Conservation (phyloP, 192 early-diverging fungal genomes). For the Anaeromyces robustus region DNA sequence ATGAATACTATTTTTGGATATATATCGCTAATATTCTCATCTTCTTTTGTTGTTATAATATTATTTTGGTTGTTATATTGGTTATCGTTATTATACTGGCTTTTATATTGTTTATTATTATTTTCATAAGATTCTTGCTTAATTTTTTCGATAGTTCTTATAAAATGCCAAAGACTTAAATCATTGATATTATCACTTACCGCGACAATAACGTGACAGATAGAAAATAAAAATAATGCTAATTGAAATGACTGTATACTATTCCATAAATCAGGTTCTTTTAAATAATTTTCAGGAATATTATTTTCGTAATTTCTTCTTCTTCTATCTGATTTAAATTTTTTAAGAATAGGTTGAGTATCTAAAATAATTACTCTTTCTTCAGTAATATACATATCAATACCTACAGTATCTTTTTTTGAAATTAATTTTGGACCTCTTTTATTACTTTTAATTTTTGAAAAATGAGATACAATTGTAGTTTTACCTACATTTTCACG, state of each 20-base stretch:
- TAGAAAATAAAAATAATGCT: slow-evolving; percentile 35
- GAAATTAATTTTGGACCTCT: slow-evolving; percentile 1
- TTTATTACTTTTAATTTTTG: slow-evolving; percentile 11
- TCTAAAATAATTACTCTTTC: slow-evolving; percentile 48
- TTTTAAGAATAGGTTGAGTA: slow-evolving; percentile 31
- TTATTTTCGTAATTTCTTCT: slow-evolving; percentile 8
- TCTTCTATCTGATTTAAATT: neutral
- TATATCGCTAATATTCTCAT: neutral
- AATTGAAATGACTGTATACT: slow-evolving; percentile 27
- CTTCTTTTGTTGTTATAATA: too few relatives aligned
- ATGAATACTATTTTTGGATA: neutral
- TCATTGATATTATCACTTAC: slow-evolving; percentile 26
- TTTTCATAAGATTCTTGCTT: neutral
- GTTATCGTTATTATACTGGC: neutral
- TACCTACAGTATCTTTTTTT: slow-evolving; percentile 25
- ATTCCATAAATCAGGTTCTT: neutral
- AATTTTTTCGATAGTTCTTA: neutral
- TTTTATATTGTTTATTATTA: neutral
- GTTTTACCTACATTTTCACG: slow-evolving; percentile 51
- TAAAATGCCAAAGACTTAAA: neutral
- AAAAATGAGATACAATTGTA: slow-evolving; percentile 34
- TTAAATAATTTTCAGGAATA: slow-evolving; percentile 3
- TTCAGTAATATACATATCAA: slow-evolving; percentile 47
- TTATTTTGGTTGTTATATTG: too few relatives aligned
- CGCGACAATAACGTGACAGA: slow-evolving; percentile 49